Conservation (phyloP, 1,284 basidiomycete species). For the Ceratobasidium sp. region DNA sequence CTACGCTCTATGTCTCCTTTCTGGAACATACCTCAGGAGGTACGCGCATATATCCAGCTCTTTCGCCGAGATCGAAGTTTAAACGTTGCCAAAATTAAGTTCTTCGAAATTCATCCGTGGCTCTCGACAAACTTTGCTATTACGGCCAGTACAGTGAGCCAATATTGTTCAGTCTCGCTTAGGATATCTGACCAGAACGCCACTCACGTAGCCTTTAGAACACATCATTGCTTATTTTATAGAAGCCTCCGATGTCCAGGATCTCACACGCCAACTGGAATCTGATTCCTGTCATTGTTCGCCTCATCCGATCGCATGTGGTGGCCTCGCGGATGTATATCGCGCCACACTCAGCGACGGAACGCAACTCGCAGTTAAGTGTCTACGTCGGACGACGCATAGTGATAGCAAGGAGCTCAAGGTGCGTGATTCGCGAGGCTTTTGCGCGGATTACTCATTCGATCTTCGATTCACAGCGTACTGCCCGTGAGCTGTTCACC, state of each 20-base stretch:
- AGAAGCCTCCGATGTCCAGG: background rate
- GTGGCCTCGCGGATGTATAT: conserved; percentile 17
- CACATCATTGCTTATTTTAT: conserved; percentile 19
- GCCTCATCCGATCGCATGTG: background rate
- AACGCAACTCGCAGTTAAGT: conserved; percentile 11
- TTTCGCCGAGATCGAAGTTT: background rate
- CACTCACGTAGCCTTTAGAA: conserved; percentile 8
- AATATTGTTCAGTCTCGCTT: background rate
- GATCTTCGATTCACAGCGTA: background rate
- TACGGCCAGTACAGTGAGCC: conserved; percentile 8
- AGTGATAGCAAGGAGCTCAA: conserved; percentile 17
- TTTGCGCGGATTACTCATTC: background rate
- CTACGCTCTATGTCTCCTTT: too few species aligned
- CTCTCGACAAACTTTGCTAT: background rate
- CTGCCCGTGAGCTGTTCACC: conserved; percentile 2
- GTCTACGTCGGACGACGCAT: background rate
- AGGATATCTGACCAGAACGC: background rate
- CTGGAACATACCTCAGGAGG: background rate
- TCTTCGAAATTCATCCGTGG: conserved; percentile 2
- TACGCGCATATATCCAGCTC: background rate
- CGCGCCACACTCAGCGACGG: background rate
- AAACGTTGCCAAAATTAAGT: background rate
- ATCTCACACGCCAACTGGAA: background rate
- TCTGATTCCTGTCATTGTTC: background rate
- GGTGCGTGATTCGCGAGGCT: background rate